Evolutionary conservation across 2,329 filamentous ascomycete genomes (phyloP).

Genomic region (Ceratocystis albifundus): DNA sequence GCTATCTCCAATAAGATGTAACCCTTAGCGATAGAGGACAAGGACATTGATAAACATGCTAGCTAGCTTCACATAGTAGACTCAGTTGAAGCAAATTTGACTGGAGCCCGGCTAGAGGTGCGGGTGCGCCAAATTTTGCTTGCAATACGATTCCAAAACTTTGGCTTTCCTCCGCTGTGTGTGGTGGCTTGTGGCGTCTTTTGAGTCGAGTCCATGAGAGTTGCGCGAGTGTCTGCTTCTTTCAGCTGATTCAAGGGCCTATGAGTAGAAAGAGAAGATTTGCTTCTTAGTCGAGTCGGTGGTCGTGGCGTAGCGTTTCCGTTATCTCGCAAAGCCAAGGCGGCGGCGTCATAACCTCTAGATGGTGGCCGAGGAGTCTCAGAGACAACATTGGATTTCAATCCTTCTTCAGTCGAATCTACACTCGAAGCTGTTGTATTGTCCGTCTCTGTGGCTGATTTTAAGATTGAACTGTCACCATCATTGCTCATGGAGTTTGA

Average conservation of each 20-base stretch:
- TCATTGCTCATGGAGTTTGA: conserved; percentile 4
- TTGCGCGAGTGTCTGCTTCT: neutral
- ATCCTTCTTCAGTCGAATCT: neutral
- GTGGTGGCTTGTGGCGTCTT: conserved; percentile 2
- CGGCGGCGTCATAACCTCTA: neutral
- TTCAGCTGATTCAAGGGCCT: neutral
- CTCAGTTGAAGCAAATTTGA: neutral
- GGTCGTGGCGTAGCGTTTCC: conserved; percentile 14
- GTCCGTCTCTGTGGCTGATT: neutral
- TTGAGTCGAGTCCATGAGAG: neutral
- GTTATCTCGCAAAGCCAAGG: conserved; percentile 14
- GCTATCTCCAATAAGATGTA: neutral
- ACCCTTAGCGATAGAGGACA: neutral
- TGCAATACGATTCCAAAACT: conserved; percentile 20
- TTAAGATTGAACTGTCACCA: conserved; percentile 3
- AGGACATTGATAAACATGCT: neutral
- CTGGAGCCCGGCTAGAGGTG: neutral
- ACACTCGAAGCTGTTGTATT: neutral
- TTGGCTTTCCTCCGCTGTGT: conserved; percentile 17
- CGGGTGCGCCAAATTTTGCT: conserved; percentile 13
- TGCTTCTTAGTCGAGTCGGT: conserved; percentile 1
- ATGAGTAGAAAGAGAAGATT: conserved; percentile 2
- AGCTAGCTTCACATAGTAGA: conserved; percentile 3
- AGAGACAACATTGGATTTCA: neutral
- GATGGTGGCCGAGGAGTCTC: conserved; percentile 7